Evolutionary conservation across 371 early-diverging fungal species (phyloP).

Genomic region (Mucor lusitanicus): DNA sequence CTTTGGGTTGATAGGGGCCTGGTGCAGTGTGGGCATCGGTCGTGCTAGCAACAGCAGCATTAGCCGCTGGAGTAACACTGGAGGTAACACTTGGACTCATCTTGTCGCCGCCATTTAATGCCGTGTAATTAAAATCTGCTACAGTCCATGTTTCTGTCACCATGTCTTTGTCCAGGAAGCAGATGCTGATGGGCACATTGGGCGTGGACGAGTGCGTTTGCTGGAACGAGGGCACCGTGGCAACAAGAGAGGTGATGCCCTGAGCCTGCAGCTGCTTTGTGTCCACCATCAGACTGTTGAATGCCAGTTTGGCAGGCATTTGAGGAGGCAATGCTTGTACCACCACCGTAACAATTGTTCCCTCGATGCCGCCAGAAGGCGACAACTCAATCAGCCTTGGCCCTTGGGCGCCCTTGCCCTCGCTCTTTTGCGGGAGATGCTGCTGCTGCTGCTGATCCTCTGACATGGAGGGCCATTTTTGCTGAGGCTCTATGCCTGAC

Average conservation of each 20-base stretch:
- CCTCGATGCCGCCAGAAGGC: slow-evolving; percentile 9
- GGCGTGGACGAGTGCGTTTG: slow-evolving; percentile 12
- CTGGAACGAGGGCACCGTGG: slow-evolving; percentile 24
- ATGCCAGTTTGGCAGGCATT: slow-evolving; percentile 24
- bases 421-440: neutral
- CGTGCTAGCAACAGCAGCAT: neutral
- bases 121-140: slow-evolving; percentile 21
- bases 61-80: neutral
- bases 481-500: neutral
- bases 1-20: neutral
- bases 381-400: neutral
- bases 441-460: neutral
- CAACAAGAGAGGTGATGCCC: slow-evolving; percentile 24
- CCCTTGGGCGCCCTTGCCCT: neutral
- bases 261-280: slow-evolving; percentile 28
- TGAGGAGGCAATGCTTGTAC: neutral
- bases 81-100: neutral
- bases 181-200: slow-evolving; percentile 22
- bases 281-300: slow-evolving; percentile 30
- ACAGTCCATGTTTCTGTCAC: slow-evolving; percentile 26
- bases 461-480: neutral
- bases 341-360: slow-evolving; percentile 4
- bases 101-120: neutral
- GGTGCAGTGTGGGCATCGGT: too few species aligned
- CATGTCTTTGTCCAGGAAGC: slow-evolving; percentile 23